Evolutionary conservation across 495 filamentous ascomycete genomes (phyloP).

Genomic region (Lasiosphaeria ovina): DNA sequence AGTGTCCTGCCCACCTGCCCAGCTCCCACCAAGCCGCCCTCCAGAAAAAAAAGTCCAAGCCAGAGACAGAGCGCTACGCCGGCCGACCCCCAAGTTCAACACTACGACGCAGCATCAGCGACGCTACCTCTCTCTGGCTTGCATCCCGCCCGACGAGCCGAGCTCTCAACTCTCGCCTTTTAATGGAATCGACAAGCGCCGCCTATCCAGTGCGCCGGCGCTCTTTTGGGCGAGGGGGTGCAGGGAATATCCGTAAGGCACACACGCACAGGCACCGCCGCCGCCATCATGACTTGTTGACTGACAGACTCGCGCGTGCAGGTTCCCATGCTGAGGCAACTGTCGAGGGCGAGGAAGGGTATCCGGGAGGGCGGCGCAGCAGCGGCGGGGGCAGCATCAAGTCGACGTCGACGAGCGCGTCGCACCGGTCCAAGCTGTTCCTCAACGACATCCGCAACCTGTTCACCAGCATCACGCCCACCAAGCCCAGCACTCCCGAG

Average conservation of each 20-base stretch:
- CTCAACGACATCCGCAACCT: conserved; percentile 1
- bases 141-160: no score
- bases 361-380: neutral
- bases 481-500: neutral
- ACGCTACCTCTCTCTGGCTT: no score
- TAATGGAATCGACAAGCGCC: neutral
- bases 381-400: neutral
- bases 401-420: neutral
- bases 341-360: neutral
- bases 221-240: conserved; percentile 25
- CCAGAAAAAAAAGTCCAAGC: no score
- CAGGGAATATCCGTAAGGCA: conserved; percentile 25
- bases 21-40: no score
- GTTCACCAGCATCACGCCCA: neutral
- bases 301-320: conserved; percentile 4
- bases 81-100: no score
- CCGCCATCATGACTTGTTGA: neutral
- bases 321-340: neutral
- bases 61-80: no score
- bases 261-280: no score
- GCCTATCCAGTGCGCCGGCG: conserved; percentile 7
- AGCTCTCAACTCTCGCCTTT: neutral
- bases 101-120: no score
- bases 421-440: neutral
- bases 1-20: no score